Base-by-base conservation (phyloP, 2,329 filamentous ascomycete species). In the Tolypocladium amazonense region DNA sequence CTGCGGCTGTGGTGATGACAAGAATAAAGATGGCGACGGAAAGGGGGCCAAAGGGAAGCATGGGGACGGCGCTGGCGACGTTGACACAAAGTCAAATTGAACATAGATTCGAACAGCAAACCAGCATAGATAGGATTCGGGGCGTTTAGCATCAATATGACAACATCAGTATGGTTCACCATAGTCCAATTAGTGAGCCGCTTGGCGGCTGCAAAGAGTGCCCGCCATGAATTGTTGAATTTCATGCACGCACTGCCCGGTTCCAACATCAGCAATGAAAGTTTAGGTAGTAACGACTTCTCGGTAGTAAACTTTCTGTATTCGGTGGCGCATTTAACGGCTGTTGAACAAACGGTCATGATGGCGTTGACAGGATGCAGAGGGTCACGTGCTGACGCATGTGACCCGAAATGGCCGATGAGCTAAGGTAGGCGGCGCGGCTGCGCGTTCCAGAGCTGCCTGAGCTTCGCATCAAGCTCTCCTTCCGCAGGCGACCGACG, bases 1-100 rank as follows among this genome's bases (percentile, higher is more conserved):
- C 69, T 89, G 86, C 67, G 86, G 86, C 0, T 89, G 86, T 67
- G 86, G 84, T 18, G 86, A 88, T n/a, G 78, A 79, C 23, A 77
- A 78, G 66, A 76, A 79, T 64, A 68, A 75, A 57, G 56, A 67
- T 56, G 67, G 69, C 52, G 66, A 56, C 11, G 20, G 30, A 38
- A 60, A 63, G 53, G 61, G 59, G 2, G 45, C 11, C n/a, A 15
- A 56, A 25, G 7, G 43, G 47, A 57, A 45, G 14, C 47, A 47
- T 18, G 15, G 15, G 27, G 27, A 33, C 15, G 43, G 43, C 43
- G 2, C 6, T 6, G 25, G 12, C 25, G 45, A 15, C 27, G 9
- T 33, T 8, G 23, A 20, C 14, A 15, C 23, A 18, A n/a, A 11
- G 15, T 5, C 47, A 9, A 20, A 53, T 12, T 30, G 18, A 20